phyloP scores from a whole-genome alignment of 2,329 filamentous ascomycete species.

The Diaporthe australafricana region DNA sequence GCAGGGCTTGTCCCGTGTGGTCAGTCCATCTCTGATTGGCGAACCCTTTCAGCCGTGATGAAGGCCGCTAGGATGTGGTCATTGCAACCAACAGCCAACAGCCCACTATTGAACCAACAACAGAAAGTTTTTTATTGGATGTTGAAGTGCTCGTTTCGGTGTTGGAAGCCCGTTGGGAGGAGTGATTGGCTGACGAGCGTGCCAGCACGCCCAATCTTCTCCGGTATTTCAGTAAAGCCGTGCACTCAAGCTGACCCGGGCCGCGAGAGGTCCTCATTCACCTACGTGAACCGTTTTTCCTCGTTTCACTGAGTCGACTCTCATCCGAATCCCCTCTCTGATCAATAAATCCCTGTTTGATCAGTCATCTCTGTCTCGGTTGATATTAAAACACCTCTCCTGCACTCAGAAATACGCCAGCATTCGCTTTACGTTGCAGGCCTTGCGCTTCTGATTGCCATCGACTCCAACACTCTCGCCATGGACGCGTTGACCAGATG shows the following conservation, averaged over 20 bases:
- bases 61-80: not conserved
- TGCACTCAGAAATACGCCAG: not conserved
- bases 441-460: too few species aligned
- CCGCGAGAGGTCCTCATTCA: not conserved
- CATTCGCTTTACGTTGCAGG: too few species aligned
- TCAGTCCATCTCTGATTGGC: not conserved
- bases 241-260: not conserved
- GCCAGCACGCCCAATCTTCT: not conserved
- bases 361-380: not conserved
- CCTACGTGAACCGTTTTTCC: too few species aligned
- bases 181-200: not conserved
- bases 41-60: not conserved
- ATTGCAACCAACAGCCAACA: too few species aligned
- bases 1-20: not conserved
- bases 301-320: not conserved
- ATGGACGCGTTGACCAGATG: too few species aligned
- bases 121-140: too few species aligned
- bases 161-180: not conserved
- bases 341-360: not conserved
- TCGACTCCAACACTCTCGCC: too few species aligned
- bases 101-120: too few species aligned
- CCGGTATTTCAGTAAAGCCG: too few species aligned
- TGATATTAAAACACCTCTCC: not conserved
- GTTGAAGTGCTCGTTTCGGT: not conserved
- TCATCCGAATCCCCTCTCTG: not conserved